phyloP scores from a whole-genome alignment of 768 basidiomycete genomes.

The Naematelia aurantialba region DNA sequence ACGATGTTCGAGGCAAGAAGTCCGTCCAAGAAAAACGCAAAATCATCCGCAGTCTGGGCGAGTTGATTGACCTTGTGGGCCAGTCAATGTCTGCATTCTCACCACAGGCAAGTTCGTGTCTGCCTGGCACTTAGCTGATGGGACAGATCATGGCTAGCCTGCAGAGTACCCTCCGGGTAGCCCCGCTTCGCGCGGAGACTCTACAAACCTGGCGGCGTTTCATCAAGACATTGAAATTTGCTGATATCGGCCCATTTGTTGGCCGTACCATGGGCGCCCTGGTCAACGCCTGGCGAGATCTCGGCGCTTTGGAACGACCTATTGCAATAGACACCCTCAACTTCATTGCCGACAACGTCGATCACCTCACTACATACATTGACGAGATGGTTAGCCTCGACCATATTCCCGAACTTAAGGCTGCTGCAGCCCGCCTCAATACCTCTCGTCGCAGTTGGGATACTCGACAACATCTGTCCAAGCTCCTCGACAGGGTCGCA shows the following conservation, averaged over 20 bases:
- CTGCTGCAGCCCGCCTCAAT: slow-evolving; percentile 36
- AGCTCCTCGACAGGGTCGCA: slow-evolving; percentile 67
- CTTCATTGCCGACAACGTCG: slow-evolving; percentile 63
- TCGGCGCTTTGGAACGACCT: slow-evolving; percentile 58
- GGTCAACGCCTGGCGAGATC: slow-evolving; percentile 67
- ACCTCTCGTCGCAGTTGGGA: slow-evolving; percentile 55
- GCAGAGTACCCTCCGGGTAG: slow-evolving; percentile 76
- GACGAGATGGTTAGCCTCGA: slow-evolving; percentile 78
- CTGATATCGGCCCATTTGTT: slow-evolving; percentile 75
- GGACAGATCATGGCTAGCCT: slow-evolving; percentile 96
- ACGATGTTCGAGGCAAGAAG: slow-evolving; percentile 77
- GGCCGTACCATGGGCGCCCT: slow-evolving; percentile 83
- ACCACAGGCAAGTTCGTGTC: slow-evolving; percentile 81
- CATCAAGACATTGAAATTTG: slow-evolving; percentile 61
- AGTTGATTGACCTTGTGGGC: slow-evolving; percentile 67
- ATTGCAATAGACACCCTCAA: slow-evolving; percentile 62
- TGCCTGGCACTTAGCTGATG: too few relatives aligned
- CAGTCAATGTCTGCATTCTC: slow-evolving; percentile 69
- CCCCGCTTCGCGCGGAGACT: slow-evolving; percentile 71
- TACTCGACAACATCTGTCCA: slow-evolving; percentile 59
- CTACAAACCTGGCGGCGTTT: slow-evolving; percentile 77
- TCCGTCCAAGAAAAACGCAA: slow-evolving; percentile 65
- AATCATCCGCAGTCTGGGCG: slow-evolving; percentile 74
- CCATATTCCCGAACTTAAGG: slow-evolving; percentile 60
- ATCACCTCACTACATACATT: slow-evolving; percentile 59